These are phyloP conservation scores for Aspergillus unguis DNA, from an alignment of 2,329 filamentous ascomycete species.

Conservation along the genomic window DNA sequence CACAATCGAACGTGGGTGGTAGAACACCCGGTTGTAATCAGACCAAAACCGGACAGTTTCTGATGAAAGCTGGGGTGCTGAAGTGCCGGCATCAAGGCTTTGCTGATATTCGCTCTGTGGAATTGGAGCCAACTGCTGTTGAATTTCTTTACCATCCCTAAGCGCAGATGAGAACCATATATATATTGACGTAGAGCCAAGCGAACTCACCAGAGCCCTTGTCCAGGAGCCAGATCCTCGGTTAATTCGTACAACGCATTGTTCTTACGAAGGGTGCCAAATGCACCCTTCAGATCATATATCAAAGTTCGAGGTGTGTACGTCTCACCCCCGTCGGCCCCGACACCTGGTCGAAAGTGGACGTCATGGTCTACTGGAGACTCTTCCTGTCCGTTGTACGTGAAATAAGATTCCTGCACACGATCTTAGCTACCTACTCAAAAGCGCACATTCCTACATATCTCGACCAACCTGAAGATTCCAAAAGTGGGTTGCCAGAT, in stretches of 20 bases:
- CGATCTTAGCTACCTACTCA: background rate
- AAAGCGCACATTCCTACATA: background rate
- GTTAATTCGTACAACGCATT: constrained; percentile 77
- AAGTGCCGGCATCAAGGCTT: constrained; percentile 68
- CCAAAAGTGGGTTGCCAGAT: constrained; percentile 95
- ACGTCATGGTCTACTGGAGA: constrained; percentile 75
- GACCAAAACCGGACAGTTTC: constrained; percentile 90
- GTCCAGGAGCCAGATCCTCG: constrained; percentile 35
- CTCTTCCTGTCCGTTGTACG: constrained; percentile 67
- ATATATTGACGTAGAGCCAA: background rate
- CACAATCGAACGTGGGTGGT: constrained; percentile 81
- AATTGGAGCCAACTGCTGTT: constrained; percentile 68
- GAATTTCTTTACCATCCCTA: constrained; percentile 64
- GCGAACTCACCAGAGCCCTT: constrained; percentile 44
- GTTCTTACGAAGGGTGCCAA: constrained; percentile 81
- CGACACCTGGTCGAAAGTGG: constrained; percentile 81
- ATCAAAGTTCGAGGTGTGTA: constrained; percentile 88
- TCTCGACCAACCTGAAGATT: constrained; percentile 70
- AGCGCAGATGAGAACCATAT: constrained; percentile 2
- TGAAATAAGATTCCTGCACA: constrained; percentile 92
- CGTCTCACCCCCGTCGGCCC: constrained; percentile 80
- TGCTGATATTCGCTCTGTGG: constrained; percentile 71
- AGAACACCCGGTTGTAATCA: constrained; percentile 90
- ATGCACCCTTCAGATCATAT: constrained; percentile 92
- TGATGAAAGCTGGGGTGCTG: constrained; percentile 62